Conservation (phyloP, 2,329 filamentous ascomycete species). For the Trichoderma afroharzianum region DNA sequence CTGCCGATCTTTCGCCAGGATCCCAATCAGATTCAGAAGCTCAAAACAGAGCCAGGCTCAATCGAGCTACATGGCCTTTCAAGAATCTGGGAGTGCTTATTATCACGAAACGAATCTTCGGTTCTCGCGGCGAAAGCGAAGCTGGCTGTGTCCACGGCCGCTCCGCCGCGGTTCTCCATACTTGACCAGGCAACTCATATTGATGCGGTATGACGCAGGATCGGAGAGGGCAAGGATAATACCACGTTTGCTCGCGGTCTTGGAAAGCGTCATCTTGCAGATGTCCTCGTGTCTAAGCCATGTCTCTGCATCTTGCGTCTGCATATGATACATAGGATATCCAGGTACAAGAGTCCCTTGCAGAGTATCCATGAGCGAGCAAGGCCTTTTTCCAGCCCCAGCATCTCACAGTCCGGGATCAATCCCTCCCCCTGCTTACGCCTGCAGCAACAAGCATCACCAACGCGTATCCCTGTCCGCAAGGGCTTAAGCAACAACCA, state of each 20-base stretch:
- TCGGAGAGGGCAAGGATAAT: neutral
- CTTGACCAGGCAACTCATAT: neutral
- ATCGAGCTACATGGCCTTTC: neutral
- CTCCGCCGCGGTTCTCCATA: neutral
- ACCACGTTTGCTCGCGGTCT: neutral
- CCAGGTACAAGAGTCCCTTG: neutral
- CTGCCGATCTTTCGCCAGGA: neutral
- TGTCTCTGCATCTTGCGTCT: neutral
- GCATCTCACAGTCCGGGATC: neutral
- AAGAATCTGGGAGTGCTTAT: neutral
- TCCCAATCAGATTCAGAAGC: neutral
- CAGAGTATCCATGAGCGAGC: neutral
- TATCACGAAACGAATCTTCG: neutral
- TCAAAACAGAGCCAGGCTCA: neutral
- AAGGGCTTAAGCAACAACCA: neutral
- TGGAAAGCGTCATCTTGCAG: neutral
- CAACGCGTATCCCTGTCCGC: neutral
- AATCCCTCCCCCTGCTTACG: neutral
- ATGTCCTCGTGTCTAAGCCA: neutral
- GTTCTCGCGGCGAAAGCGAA: neutral
- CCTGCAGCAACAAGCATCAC: neutral
- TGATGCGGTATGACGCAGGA: neutral
- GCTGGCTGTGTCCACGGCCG: neutral
- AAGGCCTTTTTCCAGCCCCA: neutral
- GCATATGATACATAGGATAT: neutral